Conservation (phyloP, 73 alveolate genomes). For the Durusdinium trenchii region DNA sequence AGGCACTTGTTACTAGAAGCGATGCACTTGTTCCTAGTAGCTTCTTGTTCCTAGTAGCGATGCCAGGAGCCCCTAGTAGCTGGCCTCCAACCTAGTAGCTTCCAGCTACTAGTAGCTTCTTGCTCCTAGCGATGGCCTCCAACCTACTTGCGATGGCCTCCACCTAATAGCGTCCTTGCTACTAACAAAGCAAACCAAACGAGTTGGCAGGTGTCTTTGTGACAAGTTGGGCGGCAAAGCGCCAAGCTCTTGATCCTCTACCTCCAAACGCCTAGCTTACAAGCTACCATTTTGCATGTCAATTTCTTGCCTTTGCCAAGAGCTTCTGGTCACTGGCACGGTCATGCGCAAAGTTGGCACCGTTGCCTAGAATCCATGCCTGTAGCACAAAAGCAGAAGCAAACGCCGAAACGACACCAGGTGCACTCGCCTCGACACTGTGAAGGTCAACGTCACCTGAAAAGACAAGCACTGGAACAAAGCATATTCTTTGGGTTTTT, state of each 20-base stretch:
- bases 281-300: not conserved
- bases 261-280: not conserved
- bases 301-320: slow-evolving; percentile 46
- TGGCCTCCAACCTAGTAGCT: no score
- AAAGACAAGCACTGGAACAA: no score
- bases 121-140: not conserved
- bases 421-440: slow-evolving; percentile 30
- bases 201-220: not conserved
- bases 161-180: not conserved
- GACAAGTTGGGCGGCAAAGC: no score
- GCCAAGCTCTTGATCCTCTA: not conserved
- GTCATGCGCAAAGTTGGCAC: slow-evolving; percentile 20
- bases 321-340: slow-evolving; percentile 60
- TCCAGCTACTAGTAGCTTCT: no score
- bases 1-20: no score
- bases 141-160: not conserved
- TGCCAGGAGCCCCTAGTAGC: no score
- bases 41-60: no score
- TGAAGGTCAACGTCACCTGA: slow-evolving; percentile 70
- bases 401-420: not conserved
- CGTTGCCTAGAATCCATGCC: slow-evolving; percentile 84
- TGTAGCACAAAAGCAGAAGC: not conserved
- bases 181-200: not conserved
- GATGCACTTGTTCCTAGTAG: no score
- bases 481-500: no score